phyloP scores from a whole-genome alignment of 1,139 yeast species.

The Pichia sp. region DNA sequence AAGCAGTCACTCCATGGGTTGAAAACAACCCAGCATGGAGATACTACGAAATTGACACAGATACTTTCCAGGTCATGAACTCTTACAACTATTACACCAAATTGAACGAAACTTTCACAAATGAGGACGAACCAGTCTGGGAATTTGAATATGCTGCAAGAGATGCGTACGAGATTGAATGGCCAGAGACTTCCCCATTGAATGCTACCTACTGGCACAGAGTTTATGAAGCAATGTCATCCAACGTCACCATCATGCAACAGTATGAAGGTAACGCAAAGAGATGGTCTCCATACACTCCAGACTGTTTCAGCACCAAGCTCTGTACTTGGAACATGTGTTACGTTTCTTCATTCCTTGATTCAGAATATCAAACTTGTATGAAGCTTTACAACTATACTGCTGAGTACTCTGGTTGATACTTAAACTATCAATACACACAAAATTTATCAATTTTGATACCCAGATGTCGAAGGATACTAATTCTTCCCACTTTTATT shows the following conservation, averaged over 20 bases:
- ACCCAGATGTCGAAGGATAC: too few species aligned
- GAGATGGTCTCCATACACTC: conserved; percentile 46
- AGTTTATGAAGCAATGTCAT: conserved; percentile 27
- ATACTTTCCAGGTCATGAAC: conserved; percentile 56
- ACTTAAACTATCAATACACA: neutral
- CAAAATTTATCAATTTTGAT: too few species aligned
- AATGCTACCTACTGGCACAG: conserved; percentile 56
- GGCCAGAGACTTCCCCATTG: conserved; percentile 48
- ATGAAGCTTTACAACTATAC: conserved; percentile 6
- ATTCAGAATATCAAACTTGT: conserved; percentile 26
- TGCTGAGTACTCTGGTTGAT: neutral
- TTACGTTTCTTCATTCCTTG: conserved; percentile 33
- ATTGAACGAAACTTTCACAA: conserved; percentile 46
- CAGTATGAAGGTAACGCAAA: conserved; percentile 38
- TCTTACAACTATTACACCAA: conserved; percentile 49
- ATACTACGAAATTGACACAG: conserved; percentile 60
- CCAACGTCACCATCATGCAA: conserved; percentile 11
- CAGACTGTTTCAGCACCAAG: conserved; percentile 32
- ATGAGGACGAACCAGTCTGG: conserved; percentile 49
- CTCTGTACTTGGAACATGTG: conserved; percentile 38
- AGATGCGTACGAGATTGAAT: conserved; percentile 34
- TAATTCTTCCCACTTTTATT: neutral
- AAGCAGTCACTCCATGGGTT: conserved; percentile 56
- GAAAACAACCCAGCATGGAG: conserved; percentile 65
- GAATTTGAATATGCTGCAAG: conserved; percentile 48